Evolutionary conservation across 2,329 filamentous ascomycete species (phyloP), one percentile per base, ranked within the genome.

Genomic region (Nigrograna mackinnonii): DNA sequence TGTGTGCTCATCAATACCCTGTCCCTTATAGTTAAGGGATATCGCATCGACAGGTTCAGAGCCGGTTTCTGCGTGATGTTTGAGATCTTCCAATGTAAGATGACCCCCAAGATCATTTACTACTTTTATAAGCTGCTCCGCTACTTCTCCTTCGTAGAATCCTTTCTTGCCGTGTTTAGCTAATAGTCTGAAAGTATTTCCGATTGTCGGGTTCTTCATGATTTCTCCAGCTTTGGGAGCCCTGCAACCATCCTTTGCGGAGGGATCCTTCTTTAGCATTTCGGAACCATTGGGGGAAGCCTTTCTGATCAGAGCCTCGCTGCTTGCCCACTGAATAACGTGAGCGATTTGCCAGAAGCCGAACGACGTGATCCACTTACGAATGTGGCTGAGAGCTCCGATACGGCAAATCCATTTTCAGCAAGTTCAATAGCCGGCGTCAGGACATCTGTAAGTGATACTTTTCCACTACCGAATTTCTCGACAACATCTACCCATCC

Each of bases 401-500:
- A 89, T 2, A 99, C 89, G 0, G 94, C 89, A 51, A 92, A 96
- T 0, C 94, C 94, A 44, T 89, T 81, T 66, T 97, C 92, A 4
- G 84, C 94, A 24, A 97, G 73, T 60, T 86, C 83, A 48, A 95
- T 91, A 0, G 91, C 94, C 0, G 94, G 92, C 4, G 75, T 79
- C 9, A 99, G 74, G 44, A 97, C 84, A 58, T 95, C 83, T 54
- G 83, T 80, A 71, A 97, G 56, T 6, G 76, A 82, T 12, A 97
- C 58, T 63, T 87, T 95, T 2, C 90, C 89, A 66, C 91, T 96
- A 13, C 94, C 94, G 61, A 97, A 96, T 40, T 82, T 83, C 68
- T 91, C 86, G 1, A 96, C 79, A 0, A 87, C 86, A 67, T 99
- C 94, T 18, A 89, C 85, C 94, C 94, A 99, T 1, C 92, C 94